These are phyloP conservation scores for Pichia sp. DNA, from an alignment of 1,139 yeast genomes.

Conservation along the genomic window DNA sequence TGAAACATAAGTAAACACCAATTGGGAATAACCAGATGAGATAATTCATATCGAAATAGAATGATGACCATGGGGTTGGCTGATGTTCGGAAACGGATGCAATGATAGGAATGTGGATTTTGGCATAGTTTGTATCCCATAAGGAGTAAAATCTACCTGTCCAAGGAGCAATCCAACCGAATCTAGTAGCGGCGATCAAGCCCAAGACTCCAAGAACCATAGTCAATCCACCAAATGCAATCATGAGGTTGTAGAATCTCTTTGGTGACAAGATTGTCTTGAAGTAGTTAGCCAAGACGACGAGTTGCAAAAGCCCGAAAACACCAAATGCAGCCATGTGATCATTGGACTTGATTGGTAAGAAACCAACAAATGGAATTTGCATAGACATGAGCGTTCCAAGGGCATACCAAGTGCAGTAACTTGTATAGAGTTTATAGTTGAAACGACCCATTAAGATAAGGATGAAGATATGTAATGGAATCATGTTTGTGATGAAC, in stretches of 20 bases:
- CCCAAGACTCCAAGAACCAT: constrained; percentile 60
- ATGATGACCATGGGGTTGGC: constrained; percentile 99
- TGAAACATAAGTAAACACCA: constrained; percentile 85
- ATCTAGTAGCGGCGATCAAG: constrained; percentile 70
- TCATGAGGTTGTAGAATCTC: constrained; percentile 69
- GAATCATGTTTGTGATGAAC: constrained; percentile 95
- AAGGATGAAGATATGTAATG: constrained; percentile 87
- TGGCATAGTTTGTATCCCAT: constrained; percentile 98
- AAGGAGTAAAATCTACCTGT: constrained; percentile 97
- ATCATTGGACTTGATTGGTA: constrained; percentile 94
- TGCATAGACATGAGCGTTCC: constrained; percentile 99
- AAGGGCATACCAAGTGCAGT: constrained; percentile 93
- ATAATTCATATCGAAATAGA: constrained; percentile 89
- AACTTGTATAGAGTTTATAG: constrained; percentile 78
- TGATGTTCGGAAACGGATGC: constrained; percentile 99
- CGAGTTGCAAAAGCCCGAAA: constrained; percentile 89
- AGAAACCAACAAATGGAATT: constrained; percentile 95
- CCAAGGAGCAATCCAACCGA: constrained; percentile 98
- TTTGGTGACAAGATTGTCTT: constrained; percentile 64
- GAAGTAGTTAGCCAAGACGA: constrained; percentile 79
- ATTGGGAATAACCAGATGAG: constrained; percentile 98
- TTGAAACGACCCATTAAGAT: constrained; percentile 92
- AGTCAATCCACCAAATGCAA: constrained; percentile 45
- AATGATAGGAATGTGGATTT: constrained; percentile 96
- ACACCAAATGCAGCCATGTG: constrained; percentile 99